Evolutionary conservation across 2,329 filamentous ascomycete species (phyloP).

Genomic region (Fusarium sp.): DNA sequence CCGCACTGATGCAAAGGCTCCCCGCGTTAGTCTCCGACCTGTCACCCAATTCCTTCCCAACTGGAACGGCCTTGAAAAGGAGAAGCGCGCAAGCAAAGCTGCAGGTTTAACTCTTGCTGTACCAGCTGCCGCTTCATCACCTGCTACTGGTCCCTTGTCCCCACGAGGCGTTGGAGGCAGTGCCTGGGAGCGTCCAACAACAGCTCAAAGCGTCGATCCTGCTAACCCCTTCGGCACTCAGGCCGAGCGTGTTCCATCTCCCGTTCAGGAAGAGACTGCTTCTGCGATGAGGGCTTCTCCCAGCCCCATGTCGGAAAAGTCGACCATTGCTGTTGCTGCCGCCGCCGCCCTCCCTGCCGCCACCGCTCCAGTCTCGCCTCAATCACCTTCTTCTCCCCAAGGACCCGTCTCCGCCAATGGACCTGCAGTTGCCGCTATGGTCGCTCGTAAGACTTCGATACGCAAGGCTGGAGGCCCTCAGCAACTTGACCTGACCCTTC

Average conservation of each 20-base stretch:
- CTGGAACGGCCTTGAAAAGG: constrained; percentile 57
- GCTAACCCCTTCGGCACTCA: constrained; percentile 77
- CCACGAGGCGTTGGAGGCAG: constrained; percentile 46
- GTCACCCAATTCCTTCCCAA: constrained; percentile 84
- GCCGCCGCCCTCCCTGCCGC: constrained; percentile 45
- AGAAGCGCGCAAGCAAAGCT: constrained; percentile 60
- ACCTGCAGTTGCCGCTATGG: constrained; percentile 47
- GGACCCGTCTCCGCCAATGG: constrained; percentile 50
- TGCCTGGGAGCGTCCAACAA: constrained; percentile 59
- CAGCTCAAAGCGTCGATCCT: constrained; percentile 57
- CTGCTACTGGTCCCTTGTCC: constrained; percentile 28
- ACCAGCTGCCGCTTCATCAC: constrained; percentile 38
- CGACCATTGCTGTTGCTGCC: constrained; percentile 12
- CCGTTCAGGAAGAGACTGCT: constrained; percentile 48
- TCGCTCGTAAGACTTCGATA: constrained; percentile 64
- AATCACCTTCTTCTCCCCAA: constrained; percentile 39
- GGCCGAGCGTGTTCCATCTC: constrained; percentile 59
- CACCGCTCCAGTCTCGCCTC: constrained; percentile 21
- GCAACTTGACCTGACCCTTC: constrained; percentile 63
- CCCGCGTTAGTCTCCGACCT: constrained; percentile 84
- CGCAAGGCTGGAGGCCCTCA: constrained; percentile 59
- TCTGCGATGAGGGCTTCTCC: constrained; percentile 38
- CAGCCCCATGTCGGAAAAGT: constrained; percentile 46
- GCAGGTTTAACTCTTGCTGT: constrained; percentile 51
- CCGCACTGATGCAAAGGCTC: constrained; percentile 64